These are phyloP conservation scores for Hemileia vastatrix DNA, from an alignment of 1,284 basidiomycete genomes.

Conservation along the genomic window DNA sequence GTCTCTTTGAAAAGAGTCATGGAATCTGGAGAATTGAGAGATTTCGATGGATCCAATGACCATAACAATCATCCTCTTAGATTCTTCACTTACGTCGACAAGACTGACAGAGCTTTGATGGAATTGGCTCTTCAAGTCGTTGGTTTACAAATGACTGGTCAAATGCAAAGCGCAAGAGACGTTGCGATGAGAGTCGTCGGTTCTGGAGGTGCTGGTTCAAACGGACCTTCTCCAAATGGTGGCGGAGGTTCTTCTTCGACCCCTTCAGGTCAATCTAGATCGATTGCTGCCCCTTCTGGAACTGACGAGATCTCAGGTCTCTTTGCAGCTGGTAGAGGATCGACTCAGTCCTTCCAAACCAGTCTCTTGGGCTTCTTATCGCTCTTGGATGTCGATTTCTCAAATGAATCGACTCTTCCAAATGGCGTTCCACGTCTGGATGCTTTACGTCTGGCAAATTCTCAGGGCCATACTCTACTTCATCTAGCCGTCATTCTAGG, in stretches of 20 bases:
- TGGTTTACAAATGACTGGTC: conserved; percentile 89
- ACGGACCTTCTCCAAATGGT: conserved; percentile 7
- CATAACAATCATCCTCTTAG: conserved; percentile 51
- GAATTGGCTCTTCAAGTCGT: conserved; percentile 89
- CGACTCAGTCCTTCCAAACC: conserved; percentile 57
- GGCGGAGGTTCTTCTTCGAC: conserved; percentile 7
- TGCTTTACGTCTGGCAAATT: conserved; percentile 47
- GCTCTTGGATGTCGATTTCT: conserved; percentile 52
- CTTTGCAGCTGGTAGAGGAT: conserved; percentile 17
- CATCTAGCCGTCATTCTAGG: conserved; percentile 77
- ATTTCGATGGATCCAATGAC: conserved; percentile 43
- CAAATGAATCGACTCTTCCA: conserved; percentile 31
- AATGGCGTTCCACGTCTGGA: conserved; percentile 27
- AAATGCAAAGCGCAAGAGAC: conserved; percentile 81
- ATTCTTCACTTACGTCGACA: conserved; percentile 77
- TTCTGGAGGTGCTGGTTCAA: conserved; percentile 28
- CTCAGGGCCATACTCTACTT: conserved; percentile 48
- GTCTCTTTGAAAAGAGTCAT: conserved; percentile 62
- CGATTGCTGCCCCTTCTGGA: background rate
- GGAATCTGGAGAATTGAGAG: conserved; percentile 42
- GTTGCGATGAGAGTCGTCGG: conserved; percentile 55
- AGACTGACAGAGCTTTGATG: conserved; percentile 83
- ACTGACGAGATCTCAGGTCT: conserved; percentile 23
- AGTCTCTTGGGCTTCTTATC: conserved; percentile 69
- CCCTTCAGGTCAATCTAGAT: too few species aligned